A percentile compares a stretch with the other conserved stretches of the same genome.
Conservation (phyloP, 208 protist species). For the Blastocrithidia nonstop region DNA sequence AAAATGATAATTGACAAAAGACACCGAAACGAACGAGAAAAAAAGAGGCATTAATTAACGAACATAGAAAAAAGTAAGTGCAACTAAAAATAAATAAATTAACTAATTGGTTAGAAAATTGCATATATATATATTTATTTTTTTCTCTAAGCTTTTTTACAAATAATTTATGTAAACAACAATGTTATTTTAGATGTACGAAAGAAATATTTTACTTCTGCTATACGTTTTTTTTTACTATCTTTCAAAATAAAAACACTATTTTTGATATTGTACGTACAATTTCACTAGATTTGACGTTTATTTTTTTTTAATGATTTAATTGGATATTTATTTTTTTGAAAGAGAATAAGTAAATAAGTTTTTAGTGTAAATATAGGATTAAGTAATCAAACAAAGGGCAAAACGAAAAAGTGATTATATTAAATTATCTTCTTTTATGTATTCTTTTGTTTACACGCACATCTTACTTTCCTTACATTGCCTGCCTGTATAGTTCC, state of each 20-base stretch:
- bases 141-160: background rate
- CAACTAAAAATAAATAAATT: no score
- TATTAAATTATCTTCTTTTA: no score
- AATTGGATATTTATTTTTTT: background rate
- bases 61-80: no score
- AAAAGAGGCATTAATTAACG: no score
- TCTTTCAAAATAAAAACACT: background rate
- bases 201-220: background rate
- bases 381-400: background rate
- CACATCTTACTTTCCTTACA: constrained; percentile 13
- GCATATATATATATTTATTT: background rate
- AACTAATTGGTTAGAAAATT: background rate
- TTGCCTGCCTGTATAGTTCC: constrained; percentile 14
- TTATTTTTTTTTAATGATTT: background rate
- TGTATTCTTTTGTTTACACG: no score
- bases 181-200: no score
- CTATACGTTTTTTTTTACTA: background rate
- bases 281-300: background rate
- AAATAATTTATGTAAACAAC: background rate
- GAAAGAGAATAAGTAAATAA: background rate
- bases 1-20: no score
- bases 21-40: no score
- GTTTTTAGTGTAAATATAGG: background rate
- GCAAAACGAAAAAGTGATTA: background rate
- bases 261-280: background rate